Conservation (phyloP, 495 filamentous ascomycete genomes). For the Endocarpon pusillum region DNA sequence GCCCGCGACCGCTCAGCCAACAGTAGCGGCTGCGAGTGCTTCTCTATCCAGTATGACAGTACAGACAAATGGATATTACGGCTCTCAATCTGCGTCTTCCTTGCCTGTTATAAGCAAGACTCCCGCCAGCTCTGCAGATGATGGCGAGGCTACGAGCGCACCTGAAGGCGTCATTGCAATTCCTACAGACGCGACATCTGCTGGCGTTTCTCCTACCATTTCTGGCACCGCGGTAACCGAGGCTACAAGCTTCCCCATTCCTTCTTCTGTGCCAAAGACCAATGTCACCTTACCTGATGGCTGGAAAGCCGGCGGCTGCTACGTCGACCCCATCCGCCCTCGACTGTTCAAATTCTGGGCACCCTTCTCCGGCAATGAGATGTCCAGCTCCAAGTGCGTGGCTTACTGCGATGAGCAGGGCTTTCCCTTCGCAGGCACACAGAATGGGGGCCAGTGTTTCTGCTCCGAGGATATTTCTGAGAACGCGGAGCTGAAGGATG, state of each 20-base stretch:
- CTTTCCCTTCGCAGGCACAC: slow-evolving; percentile 9
- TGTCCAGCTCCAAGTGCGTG: slow-evolving; percentile 6
- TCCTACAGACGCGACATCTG: too few relatives aligned
- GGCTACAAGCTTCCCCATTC: not conserved
- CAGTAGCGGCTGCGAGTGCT: too few relatives aligned
- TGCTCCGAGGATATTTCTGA: slow-evolving; percentile 9
- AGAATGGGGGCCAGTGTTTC: slow-evolving; percentile 12
- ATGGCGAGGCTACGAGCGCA: too few relatives aligned
- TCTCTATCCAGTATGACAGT: too few relatives aligned
- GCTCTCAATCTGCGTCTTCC: too few relatives aligned
- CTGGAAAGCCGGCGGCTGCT: slow-evolving; percentile 5
- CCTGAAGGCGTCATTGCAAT: too few relatives aligned
- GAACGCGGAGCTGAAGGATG: slow-evolving; percentile 2
- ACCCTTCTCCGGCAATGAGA: slow-evolving; percentile 5
- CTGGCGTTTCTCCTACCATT: not conserved
- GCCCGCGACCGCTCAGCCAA: too few relatives aligned
- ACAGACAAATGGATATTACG: too few relatives aligned
- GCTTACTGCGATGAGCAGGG: slow-evolving; percentile 6
- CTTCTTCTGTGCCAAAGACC: too few relatives aligned
- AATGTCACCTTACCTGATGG: not conserved
- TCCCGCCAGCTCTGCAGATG: too few relatives aligned
- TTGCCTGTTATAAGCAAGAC: too few relatives aligned
- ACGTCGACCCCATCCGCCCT: slow-evolving; percentile 3
- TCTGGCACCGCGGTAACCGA: not conserved
- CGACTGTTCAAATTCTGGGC: slow-evolving; percentile 4